Evolutionary conservation across 441 rosid species (phyloP).

Genomic region (Gossypium schwendimanii): DNA sequence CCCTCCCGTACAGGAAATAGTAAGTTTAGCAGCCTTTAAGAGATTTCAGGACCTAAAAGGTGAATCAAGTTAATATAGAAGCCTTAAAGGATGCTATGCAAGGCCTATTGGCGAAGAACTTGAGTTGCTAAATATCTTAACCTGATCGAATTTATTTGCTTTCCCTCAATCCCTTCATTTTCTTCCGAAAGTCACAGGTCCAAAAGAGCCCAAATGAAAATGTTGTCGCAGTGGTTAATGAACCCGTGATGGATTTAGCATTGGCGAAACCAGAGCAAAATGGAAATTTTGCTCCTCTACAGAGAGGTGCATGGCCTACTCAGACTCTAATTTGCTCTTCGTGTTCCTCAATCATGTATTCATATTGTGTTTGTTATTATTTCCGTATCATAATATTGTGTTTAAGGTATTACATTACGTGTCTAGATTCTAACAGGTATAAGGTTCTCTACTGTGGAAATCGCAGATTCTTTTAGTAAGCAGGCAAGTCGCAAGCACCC

Average conservation of each 20-base stretch:
- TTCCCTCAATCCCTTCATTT: not conserved
- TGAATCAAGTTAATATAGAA: not conserved
- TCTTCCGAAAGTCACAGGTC: slow-evolving; percentile 20
- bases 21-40: slow-evolving; percentile 24
- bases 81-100: not conserved
- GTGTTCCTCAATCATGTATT: not conserved
- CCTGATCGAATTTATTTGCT: not conserved
- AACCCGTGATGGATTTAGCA: slow-evolving; percentile 29
- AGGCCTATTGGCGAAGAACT: not conserved
- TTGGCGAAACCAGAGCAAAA: slow-evolving; percentile 35
- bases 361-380: not conserved
- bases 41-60: not conserved
- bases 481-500: slow-evolving; percentile 27
- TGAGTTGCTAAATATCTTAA: not conserved
- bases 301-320: slow-evolving; percentile 28
- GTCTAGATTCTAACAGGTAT: not conserved
- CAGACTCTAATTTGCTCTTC: slow-evolving; percentile 1
- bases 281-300: slow-evolving; percentile 24
- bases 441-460: slow-evolving; percentile 23
- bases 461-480: slow-evolving; percentile 29
- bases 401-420: not conserved
- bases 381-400: not conserved
- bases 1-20: slow-evolving; percentile 31
- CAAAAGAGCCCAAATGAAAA: slow-evolving; percentile 7
- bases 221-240: slow-evolving; percentile 27